phyloP scores from a whole-genome alignment of 805 yeast species.

The Groenewaldozyma salmanticensis region DNA sequence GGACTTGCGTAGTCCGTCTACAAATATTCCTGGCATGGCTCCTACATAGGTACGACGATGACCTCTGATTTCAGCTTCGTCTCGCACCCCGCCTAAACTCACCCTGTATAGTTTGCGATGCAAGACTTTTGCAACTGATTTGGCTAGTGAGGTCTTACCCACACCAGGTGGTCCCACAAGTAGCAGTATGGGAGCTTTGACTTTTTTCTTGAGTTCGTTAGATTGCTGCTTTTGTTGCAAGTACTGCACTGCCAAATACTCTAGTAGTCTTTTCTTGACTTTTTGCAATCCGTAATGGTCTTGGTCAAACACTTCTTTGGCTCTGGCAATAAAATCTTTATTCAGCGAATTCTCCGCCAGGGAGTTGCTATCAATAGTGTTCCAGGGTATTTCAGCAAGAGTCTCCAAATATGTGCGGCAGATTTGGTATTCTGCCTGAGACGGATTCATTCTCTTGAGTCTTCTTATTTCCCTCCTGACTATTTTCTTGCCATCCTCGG shows the following conservation, averaged over 20 bases:
- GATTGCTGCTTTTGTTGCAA: slow-evolving; percentile 29
- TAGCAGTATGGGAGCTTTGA: slow-evolving; percentile 61
- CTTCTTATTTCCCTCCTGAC: slow-evolving; percentile 31
- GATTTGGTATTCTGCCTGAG: slow-evolving; percentile 35
- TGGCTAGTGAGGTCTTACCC: slow-evolving; percentile 82
- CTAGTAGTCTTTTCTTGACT: slow-evolving; percentile 66
- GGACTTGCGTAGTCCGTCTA: slow-evolving; percentile 67
- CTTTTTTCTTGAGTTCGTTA: neutral
- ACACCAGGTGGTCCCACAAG: slow-evolving; percentile 92
- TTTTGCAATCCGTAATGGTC: slow-evolving; percentile 72
- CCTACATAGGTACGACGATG: slow-evolving; percentile 89
- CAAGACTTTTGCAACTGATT: slow-evolving; percentile 65
- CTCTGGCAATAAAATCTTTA: slow-evolving; percentile 36
- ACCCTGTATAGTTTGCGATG: slow-evolving; percentile 69
- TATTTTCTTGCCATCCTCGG: slow-evolving; percentile 27
- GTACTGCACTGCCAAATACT: slow-evolving; percentile 70
- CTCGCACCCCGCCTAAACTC: slow-evolving; percentile 80
- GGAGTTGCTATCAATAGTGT: slow-evolving; percentile 7
- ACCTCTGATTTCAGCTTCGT: slow-evolving; percentile 83
- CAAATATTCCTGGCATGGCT: slow-evolving; percentile 78
- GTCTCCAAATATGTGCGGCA: slow-evolving; percentile 33
- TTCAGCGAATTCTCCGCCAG: slow-evolving; percentile 20
- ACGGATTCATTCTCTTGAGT: slow-evolving; percentile 30
- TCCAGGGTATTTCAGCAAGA: slow-evolving; percentile 33
- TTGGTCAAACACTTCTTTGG: slow-evolving; percentile 50